These are phyloP conservation scores for Apiospora kogelbergensis DNA, from an alignment of 2,329 filamentous ascomycete species.

Conservation along the genomic window DNA sequence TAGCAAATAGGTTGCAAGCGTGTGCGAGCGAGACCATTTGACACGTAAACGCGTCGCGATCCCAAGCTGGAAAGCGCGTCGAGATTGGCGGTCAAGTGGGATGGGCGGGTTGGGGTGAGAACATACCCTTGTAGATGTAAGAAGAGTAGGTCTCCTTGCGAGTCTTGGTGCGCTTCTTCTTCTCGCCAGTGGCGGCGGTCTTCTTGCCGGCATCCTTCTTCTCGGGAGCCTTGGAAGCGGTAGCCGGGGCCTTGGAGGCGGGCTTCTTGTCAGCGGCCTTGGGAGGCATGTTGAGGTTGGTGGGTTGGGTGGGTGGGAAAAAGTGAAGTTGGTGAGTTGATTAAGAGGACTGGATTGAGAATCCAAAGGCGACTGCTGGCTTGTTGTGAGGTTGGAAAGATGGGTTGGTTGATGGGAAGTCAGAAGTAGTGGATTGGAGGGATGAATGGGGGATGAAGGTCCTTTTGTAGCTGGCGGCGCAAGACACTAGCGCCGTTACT, in stretches of 20 bases:
- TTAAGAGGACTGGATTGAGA: conserved; percentile 18
- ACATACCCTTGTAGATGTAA: conserved; percentile 99
- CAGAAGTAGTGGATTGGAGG: conserved; percentile 38
- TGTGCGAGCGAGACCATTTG: not conserved
- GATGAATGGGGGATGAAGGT: conserved; percentile 49
- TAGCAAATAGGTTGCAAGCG: not conserved
- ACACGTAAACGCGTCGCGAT: conserved; percentile 15
- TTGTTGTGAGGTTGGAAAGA: conserved; percentile 17
- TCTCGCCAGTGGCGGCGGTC: conserved; percentile 92
- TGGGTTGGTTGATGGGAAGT: conserved; percentile 30
- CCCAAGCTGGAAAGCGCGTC: not conserved
- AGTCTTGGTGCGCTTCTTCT: conserved; percentile 99
- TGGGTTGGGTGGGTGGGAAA: conserved; percentile 15
- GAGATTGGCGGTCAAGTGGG: not conserved
- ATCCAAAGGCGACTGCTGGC: conserved; percentile 20
- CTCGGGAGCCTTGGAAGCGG: conserved; percentile 71
- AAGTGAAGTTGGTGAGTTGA: conserved; percentile 23
- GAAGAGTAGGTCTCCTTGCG: conserved; percentile 99
- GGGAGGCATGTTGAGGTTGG: conserved; percentile 78
- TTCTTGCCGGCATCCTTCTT: conserved; percentile 99
- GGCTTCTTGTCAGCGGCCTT: conserved; percentile 99
- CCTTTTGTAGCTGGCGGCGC: conserved; percentile 64
- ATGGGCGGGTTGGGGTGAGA: not conserved
- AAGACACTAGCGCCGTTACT: conserved; percentile 52
- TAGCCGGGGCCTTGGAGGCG: conserved; percentile 89